These are phyloP conservation scores for Phymatotrichopsis omnivora DNA, from an alignment of 2,329 filamentous ascomycete species.

Conservation along the genomic window DNA sequence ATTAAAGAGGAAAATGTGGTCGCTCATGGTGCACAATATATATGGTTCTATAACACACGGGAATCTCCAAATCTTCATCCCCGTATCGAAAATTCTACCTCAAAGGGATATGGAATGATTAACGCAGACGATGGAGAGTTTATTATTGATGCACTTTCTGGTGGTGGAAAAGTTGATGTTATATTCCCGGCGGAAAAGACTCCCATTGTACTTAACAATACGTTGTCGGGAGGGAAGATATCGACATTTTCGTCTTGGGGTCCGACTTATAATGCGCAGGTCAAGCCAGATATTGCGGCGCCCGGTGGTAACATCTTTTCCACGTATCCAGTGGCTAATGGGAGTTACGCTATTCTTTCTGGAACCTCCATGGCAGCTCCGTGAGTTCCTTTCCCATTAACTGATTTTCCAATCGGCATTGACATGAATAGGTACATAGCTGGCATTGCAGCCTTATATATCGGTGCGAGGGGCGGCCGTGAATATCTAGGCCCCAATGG, in stretches of 20 bases:
- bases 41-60: constrained; percentile 51
- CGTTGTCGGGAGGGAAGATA: constrained; percentile 42
- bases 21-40: constrained; percentile 48
- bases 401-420: background rate
- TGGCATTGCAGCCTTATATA: constrained; percentile 45
- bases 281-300: constrained; percentile 48
- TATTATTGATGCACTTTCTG: constrained; percentile 26
- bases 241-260: constrained; percentile 51
- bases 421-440: constrained; percentile 38
- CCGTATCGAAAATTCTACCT: constrained; percentile 11
- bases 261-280: constrained; percentile 48
- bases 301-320: constrained; percentile 50
- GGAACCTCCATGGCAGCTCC: constrained; percentile 54
- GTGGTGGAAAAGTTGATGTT: constrained; percentile 19
- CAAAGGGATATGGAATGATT: constrained; percentile 22
- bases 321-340: constrained; percentile 42
- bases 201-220: constrained; percentile 21
- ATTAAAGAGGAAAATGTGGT: constrained; percentile 46
- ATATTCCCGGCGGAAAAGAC: constrained; percentile 19
- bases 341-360: constrained; percentile 44
- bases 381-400: background rate
- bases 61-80: constrained; percentile 18
- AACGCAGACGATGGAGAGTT: constrained; percentile 20
- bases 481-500: constrained; percentile 39
- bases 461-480: constrained; percentile 46